Conservation (phyloP, 257 asterid species). For the Forsythia suspensa region DNA sequence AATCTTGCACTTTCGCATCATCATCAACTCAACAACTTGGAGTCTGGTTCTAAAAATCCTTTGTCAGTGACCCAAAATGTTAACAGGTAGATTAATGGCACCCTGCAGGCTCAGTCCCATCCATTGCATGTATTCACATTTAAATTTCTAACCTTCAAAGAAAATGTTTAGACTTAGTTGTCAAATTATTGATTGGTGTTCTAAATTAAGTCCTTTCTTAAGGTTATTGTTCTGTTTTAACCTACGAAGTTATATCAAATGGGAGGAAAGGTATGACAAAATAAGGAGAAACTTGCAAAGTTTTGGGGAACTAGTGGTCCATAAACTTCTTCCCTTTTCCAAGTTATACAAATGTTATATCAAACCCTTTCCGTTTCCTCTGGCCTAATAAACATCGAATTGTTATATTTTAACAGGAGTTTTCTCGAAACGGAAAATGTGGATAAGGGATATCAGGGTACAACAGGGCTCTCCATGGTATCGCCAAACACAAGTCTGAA, state of each 20-base stretch:
- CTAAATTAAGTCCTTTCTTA: background rate
- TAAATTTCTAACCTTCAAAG: background rate
- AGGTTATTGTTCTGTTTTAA: background rate
- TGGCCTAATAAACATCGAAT: background rate
- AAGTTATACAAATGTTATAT: background rate
- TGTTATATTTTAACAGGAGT: conserved; percentile 35
- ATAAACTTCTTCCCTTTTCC: background rate
- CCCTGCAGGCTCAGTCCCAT: background rate
- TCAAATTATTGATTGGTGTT: background rate
- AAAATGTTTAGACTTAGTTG: background rate
- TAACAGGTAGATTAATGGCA: conserved; percentile 41
- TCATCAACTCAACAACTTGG: conserved; percentile 38
- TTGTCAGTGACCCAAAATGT: conserved; percentile 34
- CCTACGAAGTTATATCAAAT: background rate
- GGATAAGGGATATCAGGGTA: conserved; percentile 32
- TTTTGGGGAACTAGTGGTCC: background rate
- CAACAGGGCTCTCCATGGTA: conserved; percentile 27
- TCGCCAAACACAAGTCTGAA: conserved; percentile 32
- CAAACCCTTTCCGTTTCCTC: background rate
- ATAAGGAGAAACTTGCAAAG: background rate
- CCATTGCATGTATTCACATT: background rate
- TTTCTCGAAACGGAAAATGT: conserved; percentile 33
- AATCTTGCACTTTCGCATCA: conserved; percentile 37
- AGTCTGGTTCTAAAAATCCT: conserved; percentile 25
- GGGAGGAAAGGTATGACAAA: background rate